Evolutionary conservation across 225 moss, liverwort and hornwort species (phyloP).

Genomic region (Bryoerythrophyllum caledonicum): DNA sequence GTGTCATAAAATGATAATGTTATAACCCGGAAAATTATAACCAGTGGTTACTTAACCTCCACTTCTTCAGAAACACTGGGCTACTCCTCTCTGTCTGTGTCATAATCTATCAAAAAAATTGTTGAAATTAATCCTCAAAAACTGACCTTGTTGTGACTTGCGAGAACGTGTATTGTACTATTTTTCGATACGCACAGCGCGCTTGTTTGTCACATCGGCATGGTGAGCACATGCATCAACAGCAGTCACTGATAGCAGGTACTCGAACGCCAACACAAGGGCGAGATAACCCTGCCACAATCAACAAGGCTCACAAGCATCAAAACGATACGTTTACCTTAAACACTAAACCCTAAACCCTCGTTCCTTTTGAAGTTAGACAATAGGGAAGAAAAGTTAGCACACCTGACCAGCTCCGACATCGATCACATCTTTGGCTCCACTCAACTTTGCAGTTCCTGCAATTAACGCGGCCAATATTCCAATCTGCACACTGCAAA

Average conservation of each 20-base stretch:
- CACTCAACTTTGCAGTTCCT: constrained; percentile 39
- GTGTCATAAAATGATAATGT: not conserved
- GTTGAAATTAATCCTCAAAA: not conserved
- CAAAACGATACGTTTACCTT: not conserved
- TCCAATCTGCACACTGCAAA: constrained; percentile 53
- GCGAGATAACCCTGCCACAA: constrained; percentile 59
- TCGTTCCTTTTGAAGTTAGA: not conserved
- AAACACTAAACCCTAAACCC: not conserved
- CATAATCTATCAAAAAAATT: no score
- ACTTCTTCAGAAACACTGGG: no score
- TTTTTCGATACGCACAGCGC: constrained; percentile 52
- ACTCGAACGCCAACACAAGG: constrained; percentile 63
- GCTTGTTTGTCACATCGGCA: constrained; percentile 61
- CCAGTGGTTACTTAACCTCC: no score
- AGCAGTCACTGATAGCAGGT: constrained; percentile 52
- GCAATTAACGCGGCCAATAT: constrained; percentile 51
- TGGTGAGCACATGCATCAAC: constrained; percentile 66
- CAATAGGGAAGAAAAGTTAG: not conserved
- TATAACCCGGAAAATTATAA: no score
- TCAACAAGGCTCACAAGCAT: constrained; percentile 13
- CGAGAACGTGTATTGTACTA: constrained; percentile 49
- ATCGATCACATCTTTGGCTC: constrained; percentile 52
- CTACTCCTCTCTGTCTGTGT: no score
- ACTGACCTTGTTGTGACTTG: constrained; percentile 48
- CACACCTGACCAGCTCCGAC: constrained; percentile 72